Conservation (phyloP, 331 rosid genomes). For the Malus hybrid region DNA sequence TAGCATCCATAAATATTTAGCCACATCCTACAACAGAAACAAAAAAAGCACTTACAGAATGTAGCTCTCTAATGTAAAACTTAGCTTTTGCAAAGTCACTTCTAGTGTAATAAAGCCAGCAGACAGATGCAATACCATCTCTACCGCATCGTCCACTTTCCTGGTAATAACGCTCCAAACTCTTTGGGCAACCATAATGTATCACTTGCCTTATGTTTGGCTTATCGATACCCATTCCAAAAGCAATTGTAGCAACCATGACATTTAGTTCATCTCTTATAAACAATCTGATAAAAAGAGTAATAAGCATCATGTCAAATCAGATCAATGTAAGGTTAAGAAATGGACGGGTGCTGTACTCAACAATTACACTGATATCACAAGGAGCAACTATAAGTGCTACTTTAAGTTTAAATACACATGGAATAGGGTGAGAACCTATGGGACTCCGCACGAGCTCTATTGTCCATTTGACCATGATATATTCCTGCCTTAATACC, state of each 20-base stretch:
- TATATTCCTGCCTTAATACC: constrained; percentile 68
- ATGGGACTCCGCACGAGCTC: constrained; percentile 79
- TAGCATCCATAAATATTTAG: background rate
- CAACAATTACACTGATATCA: constrained; percentile 10
- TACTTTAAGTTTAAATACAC: constrained; percentile 5
- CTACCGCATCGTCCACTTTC: constrained; percentile 95
- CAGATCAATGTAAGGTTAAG: background rate
- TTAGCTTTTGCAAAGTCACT: constrained; percentile 63
- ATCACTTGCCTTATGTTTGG: constrained; percentile 87
- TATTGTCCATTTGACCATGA: constrained; percentile 73
- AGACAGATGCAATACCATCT: constrained; percentile 85
- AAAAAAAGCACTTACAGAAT: constrained; percentile 35
- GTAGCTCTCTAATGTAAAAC: constrained; percentile 55
- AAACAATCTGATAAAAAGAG: constrained; percentile 51
- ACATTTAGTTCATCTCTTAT: constrained; percentile 69
- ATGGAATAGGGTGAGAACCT: constrained; percentile 40
- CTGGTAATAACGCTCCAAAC: constrained; percentile 82
- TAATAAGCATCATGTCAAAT: constrained; percentile 9
- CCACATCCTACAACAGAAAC: background rate
- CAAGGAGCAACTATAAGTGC: constrained; percentile 8
- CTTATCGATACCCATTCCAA: constrained; percentile 98
- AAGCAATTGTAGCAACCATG: constrained; percentile 94
- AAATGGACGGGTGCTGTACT: constrained; percentile 4
- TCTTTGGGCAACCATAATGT: constrained; percentile 93
- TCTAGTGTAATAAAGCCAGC: constrained; percentile 92